Percentiles rank a stretch among this genome's conserved stretches.
Evolutionary conservation across 164 flowering plant genomes (phyloP).

Genomic region (Sedum album): DNA sequence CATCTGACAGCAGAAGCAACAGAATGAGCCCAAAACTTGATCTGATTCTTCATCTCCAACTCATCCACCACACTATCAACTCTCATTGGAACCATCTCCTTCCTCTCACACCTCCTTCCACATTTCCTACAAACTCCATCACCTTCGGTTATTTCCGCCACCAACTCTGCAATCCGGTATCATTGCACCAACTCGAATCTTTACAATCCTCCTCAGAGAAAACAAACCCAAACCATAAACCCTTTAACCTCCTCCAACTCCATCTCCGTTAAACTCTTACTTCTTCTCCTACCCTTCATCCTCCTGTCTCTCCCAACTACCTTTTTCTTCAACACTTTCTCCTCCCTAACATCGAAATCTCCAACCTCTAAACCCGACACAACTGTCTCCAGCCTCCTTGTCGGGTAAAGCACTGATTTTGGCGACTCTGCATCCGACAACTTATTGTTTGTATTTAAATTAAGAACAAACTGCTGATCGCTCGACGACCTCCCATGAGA

Average conservation of each 20-base stretch:
- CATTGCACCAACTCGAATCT: conserved; percentile 18
- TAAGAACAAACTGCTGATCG: neutral
- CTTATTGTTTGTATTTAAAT: neutral
- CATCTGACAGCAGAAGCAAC: conserved; percentile 8
- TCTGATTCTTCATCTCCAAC: conserved; percentile 7
- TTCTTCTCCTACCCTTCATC: neutral
- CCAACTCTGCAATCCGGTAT: conserved; percentile 26
- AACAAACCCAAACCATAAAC: conserved; percentile 35
- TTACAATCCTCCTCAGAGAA: conserved; percentile 25
- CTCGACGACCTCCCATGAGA: neutral
- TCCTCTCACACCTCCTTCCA: neutral
- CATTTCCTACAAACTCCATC: neutral
- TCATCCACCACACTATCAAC: neutral
- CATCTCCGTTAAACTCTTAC: conserved; percentile 31
- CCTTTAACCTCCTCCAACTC: conserved; percentile 31
- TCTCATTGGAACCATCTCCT: conserved; percentile 8
- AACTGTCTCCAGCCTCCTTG: conserved; percentile 19
- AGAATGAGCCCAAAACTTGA: conserved; percentile 5
- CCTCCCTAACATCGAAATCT: neutral
- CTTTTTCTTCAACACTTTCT: neutral
- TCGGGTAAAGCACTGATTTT: conserved; percentile 15
- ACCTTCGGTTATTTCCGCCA: neutral
- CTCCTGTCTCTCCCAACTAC: neutral
- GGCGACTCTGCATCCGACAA: conserved; percentile 18
- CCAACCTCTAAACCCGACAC: conserved; percentile 19